Evolutionary conservation across 352 stramenopile genomes (phyloP).

Genomic region (Phytophthora gonapodyides): DNA sequence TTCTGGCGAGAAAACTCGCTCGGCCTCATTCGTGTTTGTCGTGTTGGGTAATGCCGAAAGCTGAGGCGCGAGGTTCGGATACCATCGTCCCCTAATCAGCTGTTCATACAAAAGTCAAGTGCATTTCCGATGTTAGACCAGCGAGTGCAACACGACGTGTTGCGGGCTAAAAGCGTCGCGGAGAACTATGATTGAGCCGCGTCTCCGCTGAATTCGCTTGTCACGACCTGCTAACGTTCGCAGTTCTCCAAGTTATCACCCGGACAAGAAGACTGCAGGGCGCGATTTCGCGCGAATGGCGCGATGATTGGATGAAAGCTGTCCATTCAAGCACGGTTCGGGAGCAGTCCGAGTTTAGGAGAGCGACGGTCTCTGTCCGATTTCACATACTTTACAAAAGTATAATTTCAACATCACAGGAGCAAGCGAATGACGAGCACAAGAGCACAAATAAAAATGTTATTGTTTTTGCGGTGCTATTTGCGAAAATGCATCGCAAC

Average conservation of each 20-base stretch:
- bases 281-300: conserved; percentile 1
- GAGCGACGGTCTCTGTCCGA: conserved; percentile 6
- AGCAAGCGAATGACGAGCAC: conserved; percentile 11
- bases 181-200: too few relatives aligned
- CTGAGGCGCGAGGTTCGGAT: conserved; percentile 16
- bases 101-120: conserved; percentile 21
- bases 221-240: too few relatives aligned
- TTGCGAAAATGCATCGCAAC: too few relatives aligned
- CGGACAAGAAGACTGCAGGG: conserved; percentile 1
- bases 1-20: conserved; percentile 17
- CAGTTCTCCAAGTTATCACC: neutral
- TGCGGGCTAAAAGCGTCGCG: too few relatives aligned
- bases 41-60: conserved; percentile 23
- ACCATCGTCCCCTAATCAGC: conserved; percentile 24
- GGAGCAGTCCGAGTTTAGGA: conserved; percentile 15
- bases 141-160: neutral
- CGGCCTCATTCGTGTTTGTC: conserved; percentile 17
- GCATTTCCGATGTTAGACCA: conserved; percentile 1
- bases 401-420: neutral
- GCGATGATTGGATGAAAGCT: conserved; percentile 17
- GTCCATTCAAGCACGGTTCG: conserved; percentile 9
- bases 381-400: conserved; percentile 5
- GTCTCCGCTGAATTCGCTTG: too few relatives aligned
- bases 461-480: too few relatives aligned
- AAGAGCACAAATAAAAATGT: conserved; percentile 21